Evolutionary conservation across 1,284 basidiomycete species (phyloP).

Genomic region (Blastosporella zonata): DNA sequence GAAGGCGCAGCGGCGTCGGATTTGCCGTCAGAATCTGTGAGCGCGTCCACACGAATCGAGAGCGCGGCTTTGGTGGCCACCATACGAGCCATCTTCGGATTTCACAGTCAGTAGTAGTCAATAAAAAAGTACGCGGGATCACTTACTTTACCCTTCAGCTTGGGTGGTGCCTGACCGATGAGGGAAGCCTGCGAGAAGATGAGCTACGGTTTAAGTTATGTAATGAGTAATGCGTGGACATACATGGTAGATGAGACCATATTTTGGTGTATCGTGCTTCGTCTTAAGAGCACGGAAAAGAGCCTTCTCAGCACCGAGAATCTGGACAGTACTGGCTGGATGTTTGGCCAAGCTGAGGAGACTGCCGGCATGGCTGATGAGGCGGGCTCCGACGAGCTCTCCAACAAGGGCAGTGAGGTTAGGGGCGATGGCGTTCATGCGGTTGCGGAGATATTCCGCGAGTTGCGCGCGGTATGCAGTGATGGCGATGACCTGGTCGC

Average conservation of each 20-base stretch:
- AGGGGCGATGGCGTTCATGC: constrained; percentile 97
- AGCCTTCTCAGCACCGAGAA: constrained; percentile 97
- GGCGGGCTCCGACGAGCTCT: constrained; percentile 92
- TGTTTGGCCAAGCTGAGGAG: constrained; percentile 94
- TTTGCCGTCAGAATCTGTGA: constrained; percentile 91
- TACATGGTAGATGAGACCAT: constrained; percentile 95
- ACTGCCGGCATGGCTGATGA: constrained; percentile 97
- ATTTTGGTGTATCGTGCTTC: constrained; percentile 98
- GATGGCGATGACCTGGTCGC: constrained; percentile 97
- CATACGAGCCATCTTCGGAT: constrained; percentile 96
- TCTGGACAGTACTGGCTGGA: constrained; percentile 97
- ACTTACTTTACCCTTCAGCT: constrained; percentile 92
- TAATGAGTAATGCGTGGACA: constrained; percentile 24
- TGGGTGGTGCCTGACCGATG: constrained; percentile 96
- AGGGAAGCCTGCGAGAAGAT: constrained; percentile 68
- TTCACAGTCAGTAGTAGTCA: constrained; percentile 7
- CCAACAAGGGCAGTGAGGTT: constrained; percentile 96
- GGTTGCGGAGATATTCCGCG: constrained; percentile 92
- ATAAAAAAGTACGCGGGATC: neutral
- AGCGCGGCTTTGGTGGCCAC: constrained; percentile 97
- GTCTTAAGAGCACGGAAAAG: constrained; percentile 98
- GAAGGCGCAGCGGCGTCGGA: constrained; percentile 78
- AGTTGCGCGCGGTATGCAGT: constrained; percentile 92
- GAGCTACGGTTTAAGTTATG: neutral
- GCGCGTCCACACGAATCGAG: constrained; percentile 94